phyloP scores from a whole-genome alignment of 2,329 filamentous ascomycete genomes.

The Phialophora macrospora region DNA sequence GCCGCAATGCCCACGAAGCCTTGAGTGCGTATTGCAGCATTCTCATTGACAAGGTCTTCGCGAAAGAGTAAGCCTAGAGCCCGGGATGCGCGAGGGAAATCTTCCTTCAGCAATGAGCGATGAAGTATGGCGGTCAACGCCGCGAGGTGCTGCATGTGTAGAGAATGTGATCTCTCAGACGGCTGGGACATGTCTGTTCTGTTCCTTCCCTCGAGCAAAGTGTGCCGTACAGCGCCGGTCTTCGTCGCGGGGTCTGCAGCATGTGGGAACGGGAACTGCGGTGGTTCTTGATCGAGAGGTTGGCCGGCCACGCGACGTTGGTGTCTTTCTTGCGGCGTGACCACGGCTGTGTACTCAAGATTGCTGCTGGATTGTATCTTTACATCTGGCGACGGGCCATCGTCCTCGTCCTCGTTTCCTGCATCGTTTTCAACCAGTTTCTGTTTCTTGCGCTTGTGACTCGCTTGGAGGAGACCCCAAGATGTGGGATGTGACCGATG shows the following conservation, averaged over 20 bases:
- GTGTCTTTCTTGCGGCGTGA: conserved; percentile 49
- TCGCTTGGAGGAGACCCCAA: neutral
- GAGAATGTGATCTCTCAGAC: conserved; percentile 43
- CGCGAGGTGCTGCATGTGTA: conserved; percentile 62
- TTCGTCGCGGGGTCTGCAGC: conserved; percentile 40
- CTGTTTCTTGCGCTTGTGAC: conserved; percentile 44
- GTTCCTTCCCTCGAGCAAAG: conserved; percentile 19
- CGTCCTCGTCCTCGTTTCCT: conserved; percentile 17
- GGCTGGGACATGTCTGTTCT: conserved; percentile 42
- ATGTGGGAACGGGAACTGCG: conserved; percentile 51
- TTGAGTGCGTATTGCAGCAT: conserved; percentile 70
- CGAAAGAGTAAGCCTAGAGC: conserved; percentile 77
- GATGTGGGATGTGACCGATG: neutral
- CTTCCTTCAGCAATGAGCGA: conserved; percentile 70
- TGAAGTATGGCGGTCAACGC: conserved; percentile 73
- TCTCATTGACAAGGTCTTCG: conserved; percentile 60
- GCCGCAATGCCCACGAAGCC: conserved; percentile 82
- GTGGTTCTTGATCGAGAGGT: conserved; percentile 46
- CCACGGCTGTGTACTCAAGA: conserved; percentile 35
- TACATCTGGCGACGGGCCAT: neutral
- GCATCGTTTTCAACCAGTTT: conserved; percentile 38
- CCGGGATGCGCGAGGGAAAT: conserved; percentile 72
- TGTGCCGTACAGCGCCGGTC: neutral
- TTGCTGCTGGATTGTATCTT: conserved; percentile 1
- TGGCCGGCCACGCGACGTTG: conserved; percentile 53